Evolutionary conservation across 169 alveolate genomes (phyloP), one percentile per base, ranked within the genome.

Genomic region (Eimeria sp.): DNA sequence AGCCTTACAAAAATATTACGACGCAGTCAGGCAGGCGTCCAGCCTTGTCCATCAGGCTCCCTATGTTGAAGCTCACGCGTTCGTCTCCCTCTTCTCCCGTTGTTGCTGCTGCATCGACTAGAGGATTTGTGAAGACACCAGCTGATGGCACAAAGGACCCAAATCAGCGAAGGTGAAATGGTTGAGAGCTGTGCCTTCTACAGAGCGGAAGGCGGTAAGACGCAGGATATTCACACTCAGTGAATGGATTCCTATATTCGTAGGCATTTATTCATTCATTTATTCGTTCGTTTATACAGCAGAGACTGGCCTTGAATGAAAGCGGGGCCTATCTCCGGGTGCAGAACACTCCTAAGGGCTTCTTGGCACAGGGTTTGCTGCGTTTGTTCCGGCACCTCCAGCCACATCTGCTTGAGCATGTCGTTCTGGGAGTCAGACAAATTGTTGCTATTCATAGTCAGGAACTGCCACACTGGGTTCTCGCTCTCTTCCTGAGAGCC

Each of bases 11-110:
- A 37, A 85, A 85, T 85, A 85, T 85, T 30, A 85, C 93, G 72
- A 43, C 93, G 60, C 93, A 62, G 82, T 85, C 93, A 33, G 93
- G 93, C n/a, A 85, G 82, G 46, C 93, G 77, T 54, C 93, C 93
- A 43, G 93, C 60, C 93, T 43, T 85, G 82, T 85, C 93, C 93
- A 85, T 85, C 82, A 85, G 13, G 33, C 72, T 54, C 66, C 93
- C 93, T 4, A 85, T 85, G 43, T 85, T 85, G 46, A 85, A 16
- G 2, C 66, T 27, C 27, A 11, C 27, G 6, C 62, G 82, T 33
- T 13, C 78, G 64, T 85, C 91, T 43, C 52, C 78, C 27, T 58
- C 62, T 13, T 64, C 93, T 52, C n/a, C 58, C 20, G 78, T 33
- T 60, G 78, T 27, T 37, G 60, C 62, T 85, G 71, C 91, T 37